Percentiles rank a stretch among this genome's conserved stretches.
Conservation (phyloP, 2,329 filamentous ascomycete genomes). For the Paecilomyces sp. region DNA sequence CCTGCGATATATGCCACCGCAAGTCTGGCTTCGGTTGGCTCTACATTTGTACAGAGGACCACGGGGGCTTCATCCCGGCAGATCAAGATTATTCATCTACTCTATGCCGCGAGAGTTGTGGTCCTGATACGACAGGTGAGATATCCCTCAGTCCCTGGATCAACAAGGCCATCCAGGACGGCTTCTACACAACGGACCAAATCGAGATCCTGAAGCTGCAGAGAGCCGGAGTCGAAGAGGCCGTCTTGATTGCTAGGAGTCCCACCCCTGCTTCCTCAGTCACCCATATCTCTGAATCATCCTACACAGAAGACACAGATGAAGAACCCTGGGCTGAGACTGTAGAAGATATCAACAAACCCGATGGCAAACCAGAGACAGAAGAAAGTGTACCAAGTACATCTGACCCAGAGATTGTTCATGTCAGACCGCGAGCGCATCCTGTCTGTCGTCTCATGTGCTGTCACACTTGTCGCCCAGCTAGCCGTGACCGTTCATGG, state of each 20-base stretch:
- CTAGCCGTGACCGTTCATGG: conserved; percentile 29
- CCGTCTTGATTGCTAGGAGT: conserved; percentile 13
- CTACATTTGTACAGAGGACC: conserved; percentile 65
- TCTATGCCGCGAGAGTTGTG: conserved; percentile 14
- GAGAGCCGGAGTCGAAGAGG: conserved; percentile 23
- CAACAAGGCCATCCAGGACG: conserved; percentile 33
- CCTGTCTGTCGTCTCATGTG: conserved; percentile 37
- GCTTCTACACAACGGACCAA: conserved; percentile 37
- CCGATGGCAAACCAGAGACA: neutral
- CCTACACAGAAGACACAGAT: neutral
- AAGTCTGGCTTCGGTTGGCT: conserved; percentile 60
- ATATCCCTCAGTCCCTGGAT: conserved; percentile 31
- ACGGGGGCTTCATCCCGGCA: conserved; percentile 38
- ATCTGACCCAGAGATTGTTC: neutral
- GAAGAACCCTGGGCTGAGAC: conserved; percentile 11
- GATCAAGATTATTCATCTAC: conserved; percentile 19
- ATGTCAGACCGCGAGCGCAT: neutral
- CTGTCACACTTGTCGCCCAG: conserved; percentile 45
- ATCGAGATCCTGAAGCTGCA: conserved; percentile 34
- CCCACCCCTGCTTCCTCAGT: neutral
- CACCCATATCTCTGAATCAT: neutral
- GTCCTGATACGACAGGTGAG: conserved; percentile 4
- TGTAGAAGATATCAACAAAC: conserved; percentile 10
- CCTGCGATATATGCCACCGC: conserved; percentile 54
- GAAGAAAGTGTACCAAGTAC: neutral